Evolutionary conservation across 2,329 filamentous ascomycete species (phyloP).

Genomic region (Cercospora sesami): DNA sequence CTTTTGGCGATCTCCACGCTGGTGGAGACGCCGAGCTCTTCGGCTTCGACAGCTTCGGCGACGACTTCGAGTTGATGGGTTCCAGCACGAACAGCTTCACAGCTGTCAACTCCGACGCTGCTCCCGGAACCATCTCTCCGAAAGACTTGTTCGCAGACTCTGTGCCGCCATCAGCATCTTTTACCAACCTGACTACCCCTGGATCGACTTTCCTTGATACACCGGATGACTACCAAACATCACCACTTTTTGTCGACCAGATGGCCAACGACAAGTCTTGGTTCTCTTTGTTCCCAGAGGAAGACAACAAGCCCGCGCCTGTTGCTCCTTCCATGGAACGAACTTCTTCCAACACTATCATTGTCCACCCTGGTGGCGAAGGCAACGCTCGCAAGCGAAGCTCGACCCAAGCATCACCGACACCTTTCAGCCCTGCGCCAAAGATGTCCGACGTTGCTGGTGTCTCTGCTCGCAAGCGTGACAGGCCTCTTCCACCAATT

Average conservation of each 20-base stretch:
- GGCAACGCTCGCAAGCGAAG: constrained; percentile 37
- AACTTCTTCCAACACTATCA: constrained; percentile 41
- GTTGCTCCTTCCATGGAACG: constrained; percentile 44
- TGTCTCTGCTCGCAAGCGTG: constrained; percentile 69
- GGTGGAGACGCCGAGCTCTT: constrained; percentile 34
- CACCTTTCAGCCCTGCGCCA: constrained; percentile 38
- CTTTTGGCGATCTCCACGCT: constrained; percentile 46
- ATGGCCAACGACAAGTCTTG: constrained; percentile 63
- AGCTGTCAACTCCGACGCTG: constrained; percentile 44
- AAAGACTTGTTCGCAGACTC: constrained; percentile 77
- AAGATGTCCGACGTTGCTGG: constrained; percentile 71
- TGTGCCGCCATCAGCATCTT: constrained; percentile 75
- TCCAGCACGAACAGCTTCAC: constrained; percentile 44
- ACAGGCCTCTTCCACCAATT: constrained; percentile 79
- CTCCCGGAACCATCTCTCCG: constrained; percentile 71
- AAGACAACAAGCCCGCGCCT: constrained; percentile 36
- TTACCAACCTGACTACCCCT: constrained; percentile 83
- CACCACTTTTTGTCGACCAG: constrained; percentile 67
- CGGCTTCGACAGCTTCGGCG: constrained; percentile 31
- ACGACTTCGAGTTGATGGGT: constrained; percentile 33
- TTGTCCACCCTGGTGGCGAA: constrained; percentile 42
- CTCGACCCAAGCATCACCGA: constrained; percentile 42
- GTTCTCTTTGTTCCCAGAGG: constrained; percentile 71
- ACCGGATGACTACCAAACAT: constrained; percentile 74
- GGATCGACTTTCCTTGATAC: constrained; percentile 73